Base-by-base conservation (phyloP, 495 filamentous ascomycete genomes). In the Articulospora tetracladia region DNA sequence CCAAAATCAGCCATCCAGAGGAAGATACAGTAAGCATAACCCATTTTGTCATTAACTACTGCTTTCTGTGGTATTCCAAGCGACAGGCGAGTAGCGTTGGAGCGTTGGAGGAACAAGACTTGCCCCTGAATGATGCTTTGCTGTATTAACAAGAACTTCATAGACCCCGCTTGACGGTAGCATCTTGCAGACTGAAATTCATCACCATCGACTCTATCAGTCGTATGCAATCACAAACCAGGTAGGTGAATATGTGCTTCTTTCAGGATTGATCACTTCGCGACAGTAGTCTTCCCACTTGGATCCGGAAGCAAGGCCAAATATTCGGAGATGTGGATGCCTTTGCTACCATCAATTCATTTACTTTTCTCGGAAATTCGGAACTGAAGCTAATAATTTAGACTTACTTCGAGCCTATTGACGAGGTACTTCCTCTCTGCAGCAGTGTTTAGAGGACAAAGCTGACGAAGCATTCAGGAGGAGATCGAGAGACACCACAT, bases 341-440 rank as follows among this genome's bases (percentile, higher is more conserved):
- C 30, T 32, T 32, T 19, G 39, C 39, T 44, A n/a, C n/a, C 39
- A 8, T 44, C 8, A 44, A 44, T 7, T 44, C n/a, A 3, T 12
- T 44, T 44, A 44, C n/a, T 3, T 7, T 17, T 44, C 15, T 7
- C 39, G n/a, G 39, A 44, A 3, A 44, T 8, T 11, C 10, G n/a
- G 17, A 17, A 44, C n/a, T 3, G 15, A 8, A 44, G 39, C 39
- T 44, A 84, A 91, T 41, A 79, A 89, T 57, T 76, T 76, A 39
- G 39, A 84, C 87, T 62, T 92, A 91, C 66, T 89, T 91, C 63
- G 83, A 86, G 30, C 93, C 93, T 1, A 78, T 95, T 22, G 93
- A 97, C 73, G 88, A 93, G 76, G 93, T 95, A 79, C 70, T 76
- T 69, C 27, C 55, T 44, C 15, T 7, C 39, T 44, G 17, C 3